Conservation (phyloP, 2,329 filamentous ascomycete genomes). For the Blastomyces emzantsi region DNA sequence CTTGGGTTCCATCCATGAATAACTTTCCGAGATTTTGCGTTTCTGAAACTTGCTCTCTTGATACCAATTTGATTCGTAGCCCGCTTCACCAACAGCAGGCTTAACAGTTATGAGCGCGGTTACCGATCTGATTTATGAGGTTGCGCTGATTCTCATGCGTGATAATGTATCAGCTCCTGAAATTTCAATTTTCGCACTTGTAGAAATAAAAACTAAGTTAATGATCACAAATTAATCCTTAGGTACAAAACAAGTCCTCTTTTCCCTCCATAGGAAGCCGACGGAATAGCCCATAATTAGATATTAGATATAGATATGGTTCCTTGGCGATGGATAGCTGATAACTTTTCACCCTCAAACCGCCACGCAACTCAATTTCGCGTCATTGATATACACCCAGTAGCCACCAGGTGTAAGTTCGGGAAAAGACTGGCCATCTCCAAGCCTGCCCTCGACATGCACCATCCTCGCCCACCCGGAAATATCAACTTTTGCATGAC, state of each 20-base stretch:
- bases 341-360: neutral
- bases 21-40: too few relatives aligned
- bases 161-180: neutral
- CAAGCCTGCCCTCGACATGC: constrained; percentile 3
- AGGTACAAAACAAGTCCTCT: neutral
- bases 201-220: neutral
- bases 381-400: constrained; percentile 6
- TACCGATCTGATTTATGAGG: too few relatives aligned
- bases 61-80: too few relatives aligned
- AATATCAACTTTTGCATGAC: neutral
- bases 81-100: too few relatives aligned
- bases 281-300: neutral
- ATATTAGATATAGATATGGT: neutral
- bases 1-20: too few relatives aligned
- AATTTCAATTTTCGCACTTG: neutral
- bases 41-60: too few relatives aligned
- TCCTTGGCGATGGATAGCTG: neutral
- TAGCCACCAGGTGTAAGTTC: neutral
- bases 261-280: neutral
- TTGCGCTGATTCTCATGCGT: neutral
- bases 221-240: neutral
- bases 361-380: constrained; percentile 1
- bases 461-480: constrained; percentile 6
- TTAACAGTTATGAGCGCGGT: too few relatives aligned
- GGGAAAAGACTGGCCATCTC: neutral